Evolutionary conservation across 306 rosid species (phyloP).

Genomic region (Cucumis cinereus): DNA sequence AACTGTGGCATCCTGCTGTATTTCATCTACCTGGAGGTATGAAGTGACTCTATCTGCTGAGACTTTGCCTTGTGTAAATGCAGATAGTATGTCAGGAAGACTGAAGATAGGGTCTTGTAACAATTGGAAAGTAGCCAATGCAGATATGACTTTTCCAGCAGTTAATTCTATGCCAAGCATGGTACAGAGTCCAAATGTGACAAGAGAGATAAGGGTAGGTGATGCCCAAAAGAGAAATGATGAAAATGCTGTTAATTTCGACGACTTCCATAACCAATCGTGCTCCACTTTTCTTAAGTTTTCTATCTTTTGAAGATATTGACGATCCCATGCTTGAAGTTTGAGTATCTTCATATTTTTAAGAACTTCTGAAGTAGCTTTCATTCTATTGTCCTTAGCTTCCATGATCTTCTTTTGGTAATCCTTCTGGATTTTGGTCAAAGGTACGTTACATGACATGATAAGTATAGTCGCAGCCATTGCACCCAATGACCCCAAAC

Average conservation of each 20-base stretch:
- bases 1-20: slow-evolving; percentile 51
- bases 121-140: slow-evolving; percentile 84
- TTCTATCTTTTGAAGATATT: slow-evolving; percentile 52
- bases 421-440: slow-evolving; percentile 53
- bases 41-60: slow-evolving; percentile 76
- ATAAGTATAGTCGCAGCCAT: slow-evolving; percentile 56
- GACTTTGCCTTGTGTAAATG: slow-evolving; percentile 75
- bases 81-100: slow-evolving; percentile 71
- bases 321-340: slow-evolving; percentile 87
- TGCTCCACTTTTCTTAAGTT: slow-evolving; percentile 43
- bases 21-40: slow-evolving; percentile 62
- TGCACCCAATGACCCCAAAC: slow-evolving; percentile 66
- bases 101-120: slow-evolving; percentile 81
- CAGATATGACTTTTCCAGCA: slow-evolving; percentile 74
- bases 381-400: slow-evolving; percentile 83
- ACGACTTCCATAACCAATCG: slow-evolving; percentile 53
- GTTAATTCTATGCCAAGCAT: slow-evolving; percentile 78
- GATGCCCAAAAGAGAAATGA: slow-evolving; percentile 85
- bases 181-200: slow-evolving; percentile 64
- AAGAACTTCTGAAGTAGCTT: slow-evolving; percentile 76
- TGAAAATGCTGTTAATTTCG: slow-evolving; percentile 32
- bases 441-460: slow-evolving; percentile 62
- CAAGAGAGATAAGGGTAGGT: slow-evolving; percentile 73
- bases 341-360: slow-evolving; percentile 68
- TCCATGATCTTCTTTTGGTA: slow-evolving; percentile 85